Base-by-base conservation (phyloP, 495 filamentous ascomycete genomes). In the Xylaria venustula region DNA sequence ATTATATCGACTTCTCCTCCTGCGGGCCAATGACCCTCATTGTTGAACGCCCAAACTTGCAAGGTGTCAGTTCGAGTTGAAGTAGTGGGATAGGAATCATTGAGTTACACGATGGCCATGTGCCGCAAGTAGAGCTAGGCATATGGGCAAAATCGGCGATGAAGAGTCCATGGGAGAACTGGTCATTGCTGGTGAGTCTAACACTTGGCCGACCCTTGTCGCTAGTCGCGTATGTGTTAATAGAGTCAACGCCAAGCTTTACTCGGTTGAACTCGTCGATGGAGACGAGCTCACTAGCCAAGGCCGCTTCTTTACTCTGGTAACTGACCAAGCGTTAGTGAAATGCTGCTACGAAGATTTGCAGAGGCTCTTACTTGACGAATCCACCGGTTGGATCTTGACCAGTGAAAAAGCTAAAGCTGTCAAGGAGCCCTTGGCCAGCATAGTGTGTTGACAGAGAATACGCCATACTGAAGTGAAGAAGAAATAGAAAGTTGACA, bases 1-100 rank as follows among this genome's bases (percentile, higher is more conserved):
- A 93, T 88, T 65, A 93, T 91, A 75, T 93, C 89, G 42, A 92
- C 87, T 71, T 95, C 90, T 7, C 90, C 90, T 54, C 85, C 81
- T 3, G 73, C 69, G 0, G 88, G 89, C 89, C 88, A 92, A 14
- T 72, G 55, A 1, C 70, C 63, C 41, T 67, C 60, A 49, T 73
- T 66, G 46, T 75, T 75, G 61, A 68, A 75, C 28, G 71, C 72
- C 73, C 71, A 72, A 65, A 70, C 71, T 69, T 6, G 25, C 14
- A 15, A 15, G 28, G n/a, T 40, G 26, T 50, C 8, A 45, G 22
- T 17, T 34, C 41, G 14, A n/a, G 23, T 51, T 15, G 15, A 15
- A 44, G 46, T 9, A 26, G 19, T 30, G 22, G 25, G 23, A 20
- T 14, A 40, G 45, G 46, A 25, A 44, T 47, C 15, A 1, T 22